Percentiles rank a stretch among this genome's conserved stretches.
Conservation (phyloP, 192 early-diverging fungal species). For the Backusella australiensis region DNA sequence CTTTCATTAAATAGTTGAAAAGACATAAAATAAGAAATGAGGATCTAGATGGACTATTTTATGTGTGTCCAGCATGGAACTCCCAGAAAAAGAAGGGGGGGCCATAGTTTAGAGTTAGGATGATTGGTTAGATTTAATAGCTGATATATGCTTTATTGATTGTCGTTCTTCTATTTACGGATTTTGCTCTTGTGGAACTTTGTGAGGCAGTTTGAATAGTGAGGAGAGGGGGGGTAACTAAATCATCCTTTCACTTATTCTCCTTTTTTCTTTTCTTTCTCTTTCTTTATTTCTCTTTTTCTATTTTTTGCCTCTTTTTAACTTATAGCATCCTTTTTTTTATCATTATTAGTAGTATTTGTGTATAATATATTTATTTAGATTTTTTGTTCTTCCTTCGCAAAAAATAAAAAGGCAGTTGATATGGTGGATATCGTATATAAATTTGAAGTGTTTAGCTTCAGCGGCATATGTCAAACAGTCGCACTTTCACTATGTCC, state of each 20-base stretch:
- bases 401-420: background rate
- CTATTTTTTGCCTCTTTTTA: too few species aligned
- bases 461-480: slow-evolving; percentile 84
- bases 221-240: background rate
- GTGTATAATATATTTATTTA: background rate
- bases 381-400: background rate
- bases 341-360: background rate
- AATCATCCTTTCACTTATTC: too few species aligned
- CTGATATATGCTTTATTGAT: background rate
- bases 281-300: background rate
- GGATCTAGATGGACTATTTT: background rate
- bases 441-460: slow-evolving; percentile 71
- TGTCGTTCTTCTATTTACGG: background rate
- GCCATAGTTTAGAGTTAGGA: background rate
- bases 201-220: background rate
- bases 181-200: background rate
- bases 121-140: background rate
- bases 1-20: background rate
- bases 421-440: slow-evolving; percentile 32
- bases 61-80: background rate
- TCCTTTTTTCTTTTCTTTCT: background rate
- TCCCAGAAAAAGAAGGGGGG: background rate
- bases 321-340: too few species aligned
- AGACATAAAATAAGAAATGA: background rate
- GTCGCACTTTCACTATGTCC: slow-evolving; percentile 89